Evolutionary conservation across 768 basidiomycete genomes (phyloP).

Genomic region (Serendipita sp.): DNA sequence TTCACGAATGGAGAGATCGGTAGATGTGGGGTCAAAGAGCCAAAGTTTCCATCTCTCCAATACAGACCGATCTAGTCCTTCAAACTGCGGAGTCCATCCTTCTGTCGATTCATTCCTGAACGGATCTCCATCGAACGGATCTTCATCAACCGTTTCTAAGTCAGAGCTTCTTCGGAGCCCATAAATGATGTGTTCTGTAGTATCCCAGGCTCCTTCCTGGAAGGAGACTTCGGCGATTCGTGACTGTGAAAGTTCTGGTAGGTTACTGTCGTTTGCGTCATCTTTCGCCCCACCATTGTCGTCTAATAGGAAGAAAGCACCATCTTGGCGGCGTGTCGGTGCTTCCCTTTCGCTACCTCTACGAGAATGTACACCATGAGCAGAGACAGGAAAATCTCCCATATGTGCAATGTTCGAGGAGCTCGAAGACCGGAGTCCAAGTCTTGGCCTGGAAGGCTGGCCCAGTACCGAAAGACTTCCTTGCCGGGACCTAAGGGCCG

Average conservation of each 20-base stretch:
- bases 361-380: conserved; percentile 60
- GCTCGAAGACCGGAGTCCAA: conserved; percentile 31
- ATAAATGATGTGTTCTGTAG: conserved; percentile 34
- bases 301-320: conserved; percentile 18
- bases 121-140: conserved; percentile 17
- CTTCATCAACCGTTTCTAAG: conserved; percentile 22
- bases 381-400: conserved; percentile 60
- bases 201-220: conserved; percentile 69
- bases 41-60: conserved; percentile 76
- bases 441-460: conserved; percentile 31
- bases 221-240: conserved; percentile 28
- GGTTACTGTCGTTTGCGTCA: conserved; percentile 14
- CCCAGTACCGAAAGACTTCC: conserved; percentile 34
- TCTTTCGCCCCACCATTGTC: conserved; percentile 12
- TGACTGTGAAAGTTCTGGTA: conserved; percentile 24
- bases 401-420: conserved; percentile 21
- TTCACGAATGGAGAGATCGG: conserved; percentile 6
- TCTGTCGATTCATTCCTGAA: conserved; percentile 6
- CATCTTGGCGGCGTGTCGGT: conserved; percentile 28
- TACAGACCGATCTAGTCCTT: conserved; percentile 32
- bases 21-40: conserved; percentile 42
- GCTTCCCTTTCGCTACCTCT: conserved; percentile 54
- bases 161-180: conserved; percentile 51
- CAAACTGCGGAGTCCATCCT: conserved; percentile 5
- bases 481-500: conserved; percentile 45